Evolutionary conservation across 352 stramenopile genomes (phyloP).

Genomic region (Pythium phragmiticola): DNA sequence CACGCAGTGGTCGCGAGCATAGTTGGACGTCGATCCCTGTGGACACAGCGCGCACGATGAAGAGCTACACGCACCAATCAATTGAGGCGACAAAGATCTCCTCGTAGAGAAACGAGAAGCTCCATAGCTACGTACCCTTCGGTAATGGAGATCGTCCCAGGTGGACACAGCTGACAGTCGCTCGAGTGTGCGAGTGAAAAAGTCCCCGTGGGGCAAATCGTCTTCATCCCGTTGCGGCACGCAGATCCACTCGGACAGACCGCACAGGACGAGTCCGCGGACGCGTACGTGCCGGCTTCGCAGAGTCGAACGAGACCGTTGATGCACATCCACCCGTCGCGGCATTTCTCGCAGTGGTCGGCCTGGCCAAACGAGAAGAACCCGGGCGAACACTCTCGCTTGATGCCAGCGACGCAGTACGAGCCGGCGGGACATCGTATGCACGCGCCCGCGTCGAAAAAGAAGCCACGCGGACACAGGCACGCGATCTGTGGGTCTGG

Average conservation of each 20-base stretch:
- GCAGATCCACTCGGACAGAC: constrained; percentile 49
- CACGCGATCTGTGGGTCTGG: constrained; percentile 53
- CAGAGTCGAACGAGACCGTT: constrained; percentile 51
- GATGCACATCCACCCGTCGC: constrained; percentile 64
- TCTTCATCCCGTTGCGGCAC: constrained; percentile 60
- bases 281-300: constrained; percentile 52
- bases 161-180: constrained; percentile 56
- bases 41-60: constrained; percentile 42
- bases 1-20: constrained; percentile 53
- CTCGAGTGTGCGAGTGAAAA: constrained; percentile 45
- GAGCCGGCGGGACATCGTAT: constrained; percentile 56
- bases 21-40: constrained; percentile 48
- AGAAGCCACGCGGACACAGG: constrained; percentile 57
- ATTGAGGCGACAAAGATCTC: not conserved
- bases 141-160: constrained; percentile 46
- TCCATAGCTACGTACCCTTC: constrained; percentile 33
- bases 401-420: constrained; percentile 58
- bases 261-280: constrained; percentile 33
- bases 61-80: constrained; percentile 25
- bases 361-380: constrained; percentile 65
- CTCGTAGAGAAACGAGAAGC: not conserved
- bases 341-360: constrained; percentile 47
- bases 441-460: constrained; percentile 39
- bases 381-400: constrained; percentile 39
- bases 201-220: constrained; percentile 36